A percentile compares a stretch with the other conserved stretches of the same genome.
Conservation (phyloP, 345 rosid genomes). For the Eutrema heterophyllum region DNA sequence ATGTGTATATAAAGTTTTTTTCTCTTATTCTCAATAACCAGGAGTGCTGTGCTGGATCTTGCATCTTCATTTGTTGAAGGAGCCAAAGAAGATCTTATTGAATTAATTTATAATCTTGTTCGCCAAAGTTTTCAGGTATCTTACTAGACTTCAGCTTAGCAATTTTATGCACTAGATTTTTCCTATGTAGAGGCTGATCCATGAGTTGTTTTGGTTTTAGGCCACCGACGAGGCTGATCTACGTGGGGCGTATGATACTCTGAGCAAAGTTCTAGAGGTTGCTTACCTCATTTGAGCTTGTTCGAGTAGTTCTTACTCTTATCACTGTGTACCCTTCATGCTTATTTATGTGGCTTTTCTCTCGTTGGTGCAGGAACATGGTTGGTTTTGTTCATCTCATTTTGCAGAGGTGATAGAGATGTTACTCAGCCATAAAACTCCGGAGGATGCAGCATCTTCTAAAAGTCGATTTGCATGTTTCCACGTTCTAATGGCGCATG, state of each 20-base stretch:
- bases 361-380: slow-evolving; percentile 58
- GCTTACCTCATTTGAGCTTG: slow-evolving; percentile 15
- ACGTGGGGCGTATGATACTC: slow-evolving; percentile 58
- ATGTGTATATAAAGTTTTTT: background rate
- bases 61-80: slow-evolving; percentile 74
- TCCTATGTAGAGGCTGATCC: slow-evolving; percentile 13
- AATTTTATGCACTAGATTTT: background rate
- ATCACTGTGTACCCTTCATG: background rate
- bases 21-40: background rate
- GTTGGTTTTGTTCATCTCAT: slow-evolving; percentile 65
- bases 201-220: slow-evolving; percentile 35
- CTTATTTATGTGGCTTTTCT: slow-evolving; percentile 18
- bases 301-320: background rate
- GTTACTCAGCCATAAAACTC: slow-evolving; percentile 53
- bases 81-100: slow-evolving; percentile 64
- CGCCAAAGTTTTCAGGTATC: slow-evolving; percentile 58
- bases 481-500: slow-evolving; percentile 56
- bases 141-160: background rate
- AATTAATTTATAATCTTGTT: slow-evolving; percentile 56
- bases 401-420: slow-evolving; percentile 65
- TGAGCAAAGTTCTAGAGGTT: slow-evolving; percentile 75
- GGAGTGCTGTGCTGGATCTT: slow-evolving; percentile 55
- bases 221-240: slow-evolving; percentile 47
- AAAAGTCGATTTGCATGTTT: slow-evolving; percentile 73
- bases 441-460: slow-evolving; percentile 47